These are phyloP conservation scores for Hura crepitans DNA, from an alignment of 441 rosid species.

Conservation along the genomic window DNA sequence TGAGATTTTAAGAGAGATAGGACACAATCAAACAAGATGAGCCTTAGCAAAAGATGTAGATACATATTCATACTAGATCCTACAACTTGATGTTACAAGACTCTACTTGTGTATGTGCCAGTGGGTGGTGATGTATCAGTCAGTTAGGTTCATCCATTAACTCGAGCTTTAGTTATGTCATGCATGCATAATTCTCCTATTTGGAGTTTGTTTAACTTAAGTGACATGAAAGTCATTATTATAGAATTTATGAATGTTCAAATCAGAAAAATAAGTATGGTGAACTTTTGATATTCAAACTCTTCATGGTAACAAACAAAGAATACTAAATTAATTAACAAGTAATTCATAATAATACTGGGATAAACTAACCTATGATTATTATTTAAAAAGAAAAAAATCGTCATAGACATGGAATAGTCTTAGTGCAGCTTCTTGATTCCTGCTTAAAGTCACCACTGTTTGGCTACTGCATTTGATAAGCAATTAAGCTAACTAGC, in stretches of 20 bases:
- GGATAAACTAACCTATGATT: neutral
- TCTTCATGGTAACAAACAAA: neutral
- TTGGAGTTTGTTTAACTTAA: conserved; percentile 1
- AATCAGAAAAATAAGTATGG: neutral
- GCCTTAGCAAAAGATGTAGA: neutral
- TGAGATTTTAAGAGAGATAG: neutral
- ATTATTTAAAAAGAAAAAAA: neutral
- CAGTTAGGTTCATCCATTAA: neutral
- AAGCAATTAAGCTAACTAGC: conserved; percentile 81
- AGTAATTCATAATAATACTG: neutral
- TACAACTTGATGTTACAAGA: neutral
- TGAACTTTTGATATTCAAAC: neutral
- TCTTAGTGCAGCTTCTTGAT: conserved; percentile 77
- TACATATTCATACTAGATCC: too few species aligned
- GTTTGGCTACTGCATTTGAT: conserved; percentile 86
- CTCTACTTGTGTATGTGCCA: neutral
- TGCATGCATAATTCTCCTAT: neutral
- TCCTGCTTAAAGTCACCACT: conserved; percentile 84
- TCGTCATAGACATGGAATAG: conserved; percentile 10
- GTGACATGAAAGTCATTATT: neutral
- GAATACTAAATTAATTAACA: neutral
- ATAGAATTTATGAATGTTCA: neutral
- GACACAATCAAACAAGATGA: neutral
- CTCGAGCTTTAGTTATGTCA: neutral
- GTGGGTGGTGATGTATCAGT: neutral